Evolutionary conservation across 306 rosid species (phyloP).

Genomic region (Inga laurina): DNA sequence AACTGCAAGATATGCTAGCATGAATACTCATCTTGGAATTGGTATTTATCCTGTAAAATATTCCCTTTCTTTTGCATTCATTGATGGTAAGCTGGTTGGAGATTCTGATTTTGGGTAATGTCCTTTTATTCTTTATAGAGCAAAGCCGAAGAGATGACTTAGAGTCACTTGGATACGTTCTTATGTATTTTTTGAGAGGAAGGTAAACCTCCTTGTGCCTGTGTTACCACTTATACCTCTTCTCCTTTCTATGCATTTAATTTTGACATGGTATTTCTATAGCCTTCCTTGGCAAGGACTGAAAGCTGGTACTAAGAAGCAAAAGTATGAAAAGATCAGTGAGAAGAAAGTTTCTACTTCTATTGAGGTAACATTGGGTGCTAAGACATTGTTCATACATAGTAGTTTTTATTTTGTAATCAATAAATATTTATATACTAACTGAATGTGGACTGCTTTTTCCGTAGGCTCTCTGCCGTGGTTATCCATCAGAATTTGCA

Average conservation of each 20-base stretch:
- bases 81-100: constrained; percentile 14
- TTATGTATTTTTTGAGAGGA: constrained; percentile 92
- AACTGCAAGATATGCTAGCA: constrained; percentile 98
- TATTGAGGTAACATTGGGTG: constrained; percentile 66
- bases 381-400: constrained; percentile 11
- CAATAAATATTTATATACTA: not conserved
- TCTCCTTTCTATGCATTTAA: constrained; percentile 7
- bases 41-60: constrained; percentile 47
- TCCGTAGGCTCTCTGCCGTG: constrained; percentile 73
- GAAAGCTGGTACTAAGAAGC: constrained; percentile 97
- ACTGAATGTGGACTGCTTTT: constrained; percentile 42
- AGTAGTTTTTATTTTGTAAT: not conserved
- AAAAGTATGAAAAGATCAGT: constrained; percentile 94
- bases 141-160: constrained; percentile 99
- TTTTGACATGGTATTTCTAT: constrained; percentile 40
- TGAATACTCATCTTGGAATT: constrained; percentile 98
- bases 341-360: constrained; percentile 95
- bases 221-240: constrained; percentile 15
- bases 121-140: constrained; percentile 49
- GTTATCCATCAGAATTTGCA: constrained; percentile 93
- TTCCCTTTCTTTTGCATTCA: constrained; percentile 18
- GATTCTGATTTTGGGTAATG: constrained; percentile 37
- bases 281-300: constrained; percentile 99
- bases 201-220: constrained; percentile 52
- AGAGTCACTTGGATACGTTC: constrained; percentile 96